Percentiles rank a stretch among this genome's conserved stretches.
These are phyloP conservation scores for Spizellomyces sp. DNA, from an alignment of 192 early-diverging fungal genomes.

Conservation along the genomic window DNA sequence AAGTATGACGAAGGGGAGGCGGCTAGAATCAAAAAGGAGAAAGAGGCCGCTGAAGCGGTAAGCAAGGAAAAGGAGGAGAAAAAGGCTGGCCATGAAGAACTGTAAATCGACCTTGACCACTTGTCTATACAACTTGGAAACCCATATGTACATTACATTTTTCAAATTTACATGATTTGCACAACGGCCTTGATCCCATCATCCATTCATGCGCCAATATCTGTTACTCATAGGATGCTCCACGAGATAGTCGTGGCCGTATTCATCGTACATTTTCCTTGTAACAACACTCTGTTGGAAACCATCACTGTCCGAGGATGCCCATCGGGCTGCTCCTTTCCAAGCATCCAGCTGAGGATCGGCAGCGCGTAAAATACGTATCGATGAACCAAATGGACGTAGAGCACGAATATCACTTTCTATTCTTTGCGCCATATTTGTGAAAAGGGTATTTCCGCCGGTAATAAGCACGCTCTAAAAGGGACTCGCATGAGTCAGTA, in stretches of 20 bases:
- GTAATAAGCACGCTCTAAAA: constrained; percentile 70
- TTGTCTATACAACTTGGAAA: neutral
- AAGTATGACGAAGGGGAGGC: constrained; percentile 31
- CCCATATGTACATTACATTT: neutral
- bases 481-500: no score
- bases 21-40: constrained; percentile 23
- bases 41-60: constrained; percentile 15
- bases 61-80: constrained; percentile 34
- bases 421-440: constrained; percentile 69
- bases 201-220: constrained; percentile 29
- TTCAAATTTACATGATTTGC: neutral
- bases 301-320: constrained; percentile 29
- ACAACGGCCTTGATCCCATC: neutral
- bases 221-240: constrained; percentile 83
- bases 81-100: constrained; percentile 36
- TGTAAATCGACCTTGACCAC: constrained; percentile 31
- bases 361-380: constrained; percentile 61
- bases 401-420: constrained; percentile 62
- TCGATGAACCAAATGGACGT: constrained; percentile 57
- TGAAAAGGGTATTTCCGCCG: constrained; percentile 70
- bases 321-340: constrained; percentile 81
- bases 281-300: constrained; percentile 60
- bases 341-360: constrained; percentile 82
- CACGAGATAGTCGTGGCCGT: constrained; percentile 81
- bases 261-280: constrained; percentile 76